Evolutionary conservation across 352 stramenopile genomes (phyloP).

Genomic region (Globisporangium megalacanthum): DNA sequence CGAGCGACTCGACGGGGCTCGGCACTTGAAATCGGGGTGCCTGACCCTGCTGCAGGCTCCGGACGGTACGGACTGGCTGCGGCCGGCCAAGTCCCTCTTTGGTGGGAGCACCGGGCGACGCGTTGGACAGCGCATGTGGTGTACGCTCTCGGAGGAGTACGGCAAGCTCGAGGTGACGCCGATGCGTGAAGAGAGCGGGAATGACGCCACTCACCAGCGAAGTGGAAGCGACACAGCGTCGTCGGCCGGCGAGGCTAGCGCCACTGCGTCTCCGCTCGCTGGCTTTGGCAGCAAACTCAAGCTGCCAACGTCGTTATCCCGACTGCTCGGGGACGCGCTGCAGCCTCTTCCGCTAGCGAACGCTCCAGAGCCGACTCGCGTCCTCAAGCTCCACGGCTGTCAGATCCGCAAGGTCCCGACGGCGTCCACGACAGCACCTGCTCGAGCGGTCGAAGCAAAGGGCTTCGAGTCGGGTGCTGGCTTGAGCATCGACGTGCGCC

Average conservation of each 20-base stretch:
- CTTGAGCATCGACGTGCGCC: slow-evolving; percentile 1
- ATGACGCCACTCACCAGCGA: background rate
- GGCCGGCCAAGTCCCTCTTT: slow-evolving; percentile 26
- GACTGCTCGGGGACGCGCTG: slow-evolving; percentile 45
- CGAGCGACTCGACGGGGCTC: slow-evolving; percentile 52
- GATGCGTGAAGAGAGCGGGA: slow-evolving; percentile 13
- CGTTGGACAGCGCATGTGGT: slow-evolving; percentile 35
- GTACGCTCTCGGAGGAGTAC: slow-evolving; percentile 51
- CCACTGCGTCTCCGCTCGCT: slow-evolving; percentile 8
- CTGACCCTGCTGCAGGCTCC: slow-evolving; percentile 45
- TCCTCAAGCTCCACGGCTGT: slow-evolving; percentile 44
- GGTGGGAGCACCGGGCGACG: slow-evolving; percentile 8
- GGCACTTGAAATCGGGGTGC: slow-evolving; percentile 38
- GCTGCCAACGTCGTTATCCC: slow-evolving; percentile 45
- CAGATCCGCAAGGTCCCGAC: slow-evolving; percentile 32
- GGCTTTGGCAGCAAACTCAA: slow-evolving; percentile 30
- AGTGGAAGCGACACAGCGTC: background rate
- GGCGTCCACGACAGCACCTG: background rate
- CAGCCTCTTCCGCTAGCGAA: slow-evolving; percentile 10
- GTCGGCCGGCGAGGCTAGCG: background rate
- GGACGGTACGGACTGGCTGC: slow-evolving; percentile 6
- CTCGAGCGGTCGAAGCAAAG: background rate
- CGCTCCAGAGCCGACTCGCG: slow-evolving; percentile 10
- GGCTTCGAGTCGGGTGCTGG: background rate
- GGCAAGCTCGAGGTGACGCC: slow-evolving; percentile 51